Conservation (phyloP, 805 yeast species). For the Saturnispora gosingensis region DNA sequence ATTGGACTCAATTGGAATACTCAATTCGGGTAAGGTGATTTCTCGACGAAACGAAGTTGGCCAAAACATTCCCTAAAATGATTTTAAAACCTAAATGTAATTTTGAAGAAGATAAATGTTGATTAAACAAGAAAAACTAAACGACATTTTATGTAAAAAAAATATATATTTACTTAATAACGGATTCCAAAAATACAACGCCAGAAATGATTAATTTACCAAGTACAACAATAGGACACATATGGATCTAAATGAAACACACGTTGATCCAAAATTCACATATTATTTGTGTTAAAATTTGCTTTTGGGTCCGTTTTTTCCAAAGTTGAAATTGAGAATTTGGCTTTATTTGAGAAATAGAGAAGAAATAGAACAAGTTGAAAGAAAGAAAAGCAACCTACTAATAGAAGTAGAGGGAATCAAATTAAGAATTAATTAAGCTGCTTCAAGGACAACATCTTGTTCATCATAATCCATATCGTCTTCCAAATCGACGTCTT, state of each 20-base stretch:
- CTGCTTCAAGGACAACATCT: slow-evolving; percentile 8
- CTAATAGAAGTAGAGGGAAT: slow-evolving; percentile 6
- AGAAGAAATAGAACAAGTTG: slow-evolving; percentile 2
- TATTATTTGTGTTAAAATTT: not conserved
- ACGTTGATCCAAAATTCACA: not conserved
- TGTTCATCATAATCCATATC: slow-evolving; percentile 46
- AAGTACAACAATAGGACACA: not conserved
- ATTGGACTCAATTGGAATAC: slow-evolving; percentile 13
- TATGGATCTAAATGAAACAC: not conserved
- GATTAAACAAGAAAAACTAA: not conserved
- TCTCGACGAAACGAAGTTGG: slow-evolving; percentile 21
- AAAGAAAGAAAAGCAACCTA: slow-evolving; percentile 7
- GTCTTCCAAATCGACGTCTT: slow-evolving; percentile 74
- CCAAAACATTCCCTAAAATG: slow-evolving; percentile 22
- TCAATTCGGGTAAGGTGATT: slow-evolving; percentile 22
- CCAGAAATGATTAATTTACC: not conserved
- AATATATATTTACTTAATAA: not conserved
- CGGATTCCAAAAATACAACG: not conserved
- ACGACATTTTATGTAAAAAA: not conserved
- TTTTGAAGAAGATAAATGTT: not conserved
- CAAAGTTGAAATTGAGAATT: not conserved
- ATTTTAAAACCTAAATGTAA: not conserved
- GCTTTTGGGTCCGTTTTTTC: not conserved
- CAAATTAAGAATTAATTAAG: not conserved
- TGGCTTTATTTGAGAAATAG: not conserved